Base-by-base conservation (phyloP, 805 yeast species). In the Yarrowia osloensis region DNA sequence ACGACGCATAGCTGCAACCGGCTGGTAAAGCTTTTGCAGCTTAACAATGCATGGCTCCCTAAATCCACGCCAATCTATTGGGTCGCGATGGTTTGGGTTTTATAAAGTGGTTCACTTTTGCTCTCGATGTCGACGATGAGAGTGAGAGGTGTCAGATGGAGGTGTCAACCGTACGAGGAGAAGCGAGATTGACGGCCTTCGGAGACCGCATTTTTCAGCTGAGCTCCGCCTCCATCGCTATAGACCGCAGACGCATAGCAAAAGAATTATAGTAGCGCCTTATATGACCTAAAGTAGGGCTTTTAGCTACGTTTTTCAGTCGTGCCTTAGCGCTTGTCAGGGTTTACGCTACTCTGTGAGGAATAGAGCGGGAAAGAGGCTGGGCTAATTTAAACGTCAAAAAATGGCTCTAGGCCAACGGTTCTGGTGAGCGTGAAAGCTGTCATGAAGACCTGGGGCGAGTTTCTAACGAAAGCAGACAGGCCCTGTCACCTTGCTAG, bases 81-180 rank as follows among this genome's bases (percentile, higher is more conserved):
- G 61, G 6, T 35, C 61, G 7, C 5, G 44, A 24, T 4, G 19
- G 44, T 54, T 35, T 54, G 44, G 61, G 44, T 52, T 52, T 33
- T n/a, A 7, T 37, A 19, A 6, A 22, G 22, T 24, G 44, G 17
- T 24, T 19, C 31, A 54, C 44, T n/a, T 50, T 50, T 54, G 61
- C 61, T 54, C 61, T 54, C 61, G 44, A 35, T 54, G 61, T 35
- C 61, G 61, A 54, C 44, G 44, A 35, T 35, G 61, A 12, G 15
- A 54, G 61, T 52, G 31, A 50, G 59, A 13, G 40, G 33, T 46
- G 33, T 6, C 21, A 17, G 21, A 26, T 9, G 31, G 33, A 26
- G 31, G 50, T 7, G 3, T 46, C 21, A 26, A 8, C 4, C 7
- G 8, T 26, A 7, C 21, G 50, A 26, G 50, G 21, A 26, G 4